Percentiles rank a stretch among this genome's conserved stretches.
These are phyloP conservation scores for Verticillium nubilum DNA, from an alignment of 2,329 filamentous ascomycete species.

Conservation along the genomic window DNA sequence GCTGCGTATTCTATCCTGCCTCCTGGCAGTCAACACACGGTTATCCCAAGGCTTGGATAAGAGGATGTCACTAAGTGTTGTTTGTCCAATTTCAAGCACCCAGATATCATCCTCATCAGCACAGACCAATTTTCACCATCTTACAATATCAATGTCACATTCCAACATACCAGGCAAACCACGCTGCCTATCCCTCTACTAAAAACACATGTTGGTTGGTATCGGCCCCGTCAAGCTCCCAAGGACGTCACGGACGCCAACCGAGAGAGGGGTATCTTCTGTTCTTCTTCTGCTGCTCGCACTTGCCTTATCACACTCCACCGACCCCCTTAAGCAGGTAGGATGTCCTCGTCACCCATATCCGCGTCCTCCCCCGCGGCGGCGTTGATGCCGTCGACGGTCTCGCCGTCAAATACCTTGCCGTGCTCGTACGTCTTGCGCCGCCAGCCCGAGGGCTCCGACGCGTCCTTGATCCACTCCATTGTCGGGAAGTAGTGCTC, in stretches of 20 bases:
- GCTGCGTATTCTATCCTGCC: too few relatives aligned
- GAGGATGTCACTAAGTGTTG: too few relatives aligned
- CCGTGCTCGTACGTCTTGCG: slow-evolving; percentile 57
- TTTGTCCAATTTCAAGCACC: too few relatives aligned
- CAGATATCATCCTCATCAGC: too few relatives aligned
- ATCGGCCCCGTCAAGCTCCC: not conserved
- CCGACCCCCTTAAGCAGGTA: not conserved
- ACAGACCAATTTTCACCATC: not conserved
- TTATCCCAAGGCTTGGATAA: too few relatives aligned
- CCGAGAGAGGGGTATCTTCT: not conserved
- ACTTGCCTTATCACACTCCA: not conserved
- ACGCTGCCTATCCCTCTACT: not conserved
- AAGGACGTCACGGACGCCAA: not conserved
- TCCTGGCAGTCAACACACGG: too few relatives aligned
- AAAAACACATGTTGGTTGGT: not conserved
- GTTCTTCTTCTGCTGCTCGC: not conserved
- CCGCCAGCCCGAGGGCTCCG: slow-evolving; percentile 56
- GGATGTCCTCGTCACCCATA: slow-evolving; percentile 26
- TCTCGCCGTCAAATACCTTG: slow-evolving; percentile 48
- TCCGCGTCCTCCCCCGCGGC: slow-evolving; percentile 34
- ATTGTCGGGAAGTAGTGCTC: slow-evolving; percentile 85
- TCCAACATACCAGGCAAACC: not conserved
- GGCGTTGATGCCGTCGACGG: slow-evolving; percentile 40
- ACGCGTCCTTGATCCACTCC: slow-evolving; percentile 61
- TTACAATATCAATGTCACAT: not conserved